phyloP scores from a whole-genome alignment of 2,329 filamentous ascomycete genomes.

The Sporothrix dimorphospora region DNA sequence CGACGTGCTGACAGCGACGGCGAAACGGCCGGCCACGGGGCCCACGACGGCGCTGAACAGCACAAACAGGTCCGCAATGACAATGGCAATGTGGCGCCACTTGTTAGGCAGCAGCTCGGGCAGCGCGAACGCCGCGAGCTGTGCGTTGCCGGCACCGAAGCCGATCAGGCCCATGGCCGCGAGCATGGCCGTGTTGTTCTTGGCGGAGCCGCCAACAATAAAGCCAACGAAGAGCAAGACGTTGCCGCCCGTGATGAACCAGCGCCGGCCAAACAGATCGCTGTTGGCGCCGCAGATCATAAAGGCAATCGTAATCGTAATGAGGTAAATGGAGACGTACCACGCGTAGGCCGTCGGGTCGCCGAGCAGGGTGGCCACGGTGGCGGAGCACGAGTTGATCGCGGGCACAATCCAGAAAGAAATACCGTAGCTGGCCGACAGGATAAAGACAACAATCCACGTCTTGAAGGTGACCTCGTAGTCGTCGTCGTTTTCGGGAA shows the following conservation, averaged over 20 bases:
- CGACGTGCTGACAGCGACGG: constrained; percentile 34
- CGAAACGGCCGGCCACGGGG: constrained; percentile 50
- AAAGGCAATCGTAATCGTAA: constrained; percentile 48
- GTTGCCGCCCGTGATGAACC: constrained; percentile 50
- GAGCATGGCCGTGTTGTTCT: constrained; percentile 45
- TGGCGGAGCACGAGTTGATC: constrained; percentile 39
- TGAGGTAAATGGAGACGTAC: constrained; percentile 45
- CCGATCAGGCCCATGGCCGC: constrained; percentile 48
- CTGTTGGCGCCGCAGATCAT: constrained; percentile 49
- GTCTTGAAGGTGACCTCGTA: constrained; percentile 48
- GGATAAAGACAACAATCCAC: constrained; percentile 45
- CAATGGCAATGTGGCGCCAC: constrained; percentile 50
- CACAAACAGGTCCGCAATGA: constrained; percentile 48
- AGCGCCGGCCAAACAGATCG: constrained; percentile 52
- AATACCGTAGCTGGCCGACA: constrained; percentile 44
- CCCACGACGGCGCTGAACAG: constrained; percentile 51
- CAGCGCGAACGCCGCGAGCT: constrained; percentile 51
- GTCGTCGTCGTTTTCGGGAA: constrained; percentile 42
- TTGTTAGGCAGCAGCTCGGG: constrained; percentile 54
- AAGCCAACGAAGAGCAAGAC: constrained; percentile 45
- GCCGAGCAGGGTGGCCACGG: constrained; percentile 43
- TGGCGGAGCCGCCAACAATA: constrained; percentile 46
- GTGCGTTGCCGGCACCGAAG: constrained; percentile 50
- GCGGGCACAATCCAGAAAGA: constrained; percentile 46
- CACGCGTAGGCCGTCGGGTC: constrained; percentile 41